A percentile compares a stretch with the other conserved stretches of the same genome.
Evolutionary conservation across 371 early-diverging fungal species (phyloP).

Genomic region (Mortierella sp.): DNA sequence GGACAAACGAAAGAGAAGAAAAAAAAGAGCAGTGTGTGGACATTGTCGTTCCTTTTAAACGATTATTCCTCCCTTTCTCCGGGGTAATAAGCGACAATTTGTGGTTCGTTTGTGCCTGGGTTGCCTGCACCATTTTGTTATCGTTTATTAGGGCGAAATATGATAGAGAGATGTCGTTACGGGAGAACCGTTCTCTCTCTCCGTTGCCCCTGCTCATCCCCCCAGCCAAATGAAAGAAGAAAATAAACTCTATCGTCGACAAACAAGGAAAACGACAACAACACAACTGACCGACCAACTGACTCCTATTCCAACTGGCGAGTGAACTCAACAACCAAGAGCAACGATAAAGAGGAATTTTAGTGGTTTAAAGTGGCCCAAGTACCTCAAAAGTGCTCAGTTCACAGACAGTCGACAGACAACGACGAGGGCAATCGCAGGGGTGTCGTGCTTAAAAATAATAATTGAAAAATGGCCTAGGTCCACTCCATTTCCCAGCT

Average conservation of each 20-base stretch:
- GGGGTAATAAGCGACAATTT: not conserved
- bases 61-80: not conserved
- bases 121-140: not conserved
- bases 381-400: not conserved
- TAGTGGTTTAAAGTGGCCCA: not conserved
- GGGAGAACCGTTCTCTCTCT: not conserved
- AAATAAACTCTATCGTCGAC: slow-evolving; percentile 1
- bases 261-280: not conserved
- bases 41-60: not conserved
- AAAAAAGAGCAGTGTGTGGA: not conserved
- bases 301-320: not conserved
- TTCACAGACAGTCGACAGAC: not conserved
- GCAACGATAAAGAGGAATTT: not conserved
- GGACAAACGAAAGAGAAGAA: slow-evolving; percentile 4
- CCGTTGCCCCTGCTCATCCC: not conserved
- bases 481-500: not conserved
- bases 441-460: not conserved
- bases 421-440: not conserved
- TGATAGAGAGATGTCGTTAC: no score
- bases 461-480: not conserved
- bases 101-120: not conserved
- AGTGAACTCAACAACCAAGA: not conserved
- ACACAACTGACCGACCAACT: not conserved
- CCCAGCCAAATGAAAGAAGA: not conserved
- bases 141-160: not conserved